phyloP scores from a whole-genome alignment of 1,284 basidiomycete genomes.

The Ganoderma multipileum region DNA sequence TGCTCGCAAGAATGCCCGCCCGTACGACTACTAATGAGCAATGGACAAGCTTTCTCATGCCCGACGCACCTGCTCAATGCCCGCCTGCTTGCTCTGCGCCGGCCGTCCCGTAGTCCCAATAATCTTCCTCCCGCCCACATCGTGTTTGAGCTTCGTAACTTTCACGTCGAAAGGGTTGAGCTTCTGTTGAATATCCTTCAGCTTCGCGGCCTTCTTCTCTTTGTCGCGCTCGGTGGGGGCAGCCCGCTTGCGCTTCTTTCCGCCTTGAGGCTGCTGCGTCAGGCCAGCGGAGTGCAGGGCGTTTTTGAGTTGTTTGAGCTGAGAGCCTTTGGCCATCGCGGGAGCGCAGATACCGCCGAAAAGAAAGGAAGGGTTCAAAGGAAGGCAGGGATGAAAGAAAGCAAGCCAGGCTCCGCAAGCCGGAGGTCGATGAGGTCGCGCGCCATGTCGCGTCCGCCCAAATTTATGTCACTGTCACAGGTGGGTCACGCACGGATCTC shows the following conservation, averaged over 20 bases:
- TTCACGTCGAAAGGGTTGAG: constrained; percentile 96
- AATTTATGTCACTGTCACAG: constrained; percentile 25
- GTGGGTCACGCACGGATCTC: constrained; percentile 7
- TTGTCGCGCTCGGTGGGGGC: constrained; percentile 74
- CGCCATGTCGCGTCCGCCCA: neutral
- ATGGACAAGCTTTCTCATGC: neutral
- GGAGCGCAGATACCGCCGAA: too few species aligned
- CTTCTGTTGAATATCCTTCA: constrained; percentile 84
- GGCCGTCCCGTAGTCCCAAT: constrained; percentile 88
- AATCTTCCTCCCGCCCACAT: constrained; percentile 87
- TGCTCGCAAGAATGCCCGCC: constrained; percentile 39
- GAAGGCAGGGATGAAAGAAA: neutral
- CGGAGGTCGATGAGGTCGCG: neutral
- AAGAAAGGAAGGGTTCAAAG: neutral
- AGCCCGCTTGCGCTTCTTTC: constrained; percentile 77
- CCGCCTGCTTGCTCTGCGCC: constrained; percentile 87
- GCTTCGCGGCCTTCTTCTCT: constrained; percentile 78
- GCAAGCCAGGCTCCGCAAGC: neutral
- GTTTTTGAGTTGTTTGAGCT: constrained; percentile 87
- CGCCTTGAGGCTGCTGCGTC: constrained; percentile 58
- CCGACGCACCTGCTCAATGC: constrained; percentile 82
- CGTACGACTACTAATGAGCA: neutral
- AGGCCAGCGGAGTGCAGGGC: constrained; percentile 83
- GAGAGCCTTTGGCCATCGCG: constrained; percentile 75
- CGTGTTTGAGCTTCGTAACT: constrained; percentile 91